Evolutionary conservation across 1,284 basidiomycete genomes (phyloP), one percentile per base, ranked within the genome.

Genomic region (Fomes fomentarius): DNA sequence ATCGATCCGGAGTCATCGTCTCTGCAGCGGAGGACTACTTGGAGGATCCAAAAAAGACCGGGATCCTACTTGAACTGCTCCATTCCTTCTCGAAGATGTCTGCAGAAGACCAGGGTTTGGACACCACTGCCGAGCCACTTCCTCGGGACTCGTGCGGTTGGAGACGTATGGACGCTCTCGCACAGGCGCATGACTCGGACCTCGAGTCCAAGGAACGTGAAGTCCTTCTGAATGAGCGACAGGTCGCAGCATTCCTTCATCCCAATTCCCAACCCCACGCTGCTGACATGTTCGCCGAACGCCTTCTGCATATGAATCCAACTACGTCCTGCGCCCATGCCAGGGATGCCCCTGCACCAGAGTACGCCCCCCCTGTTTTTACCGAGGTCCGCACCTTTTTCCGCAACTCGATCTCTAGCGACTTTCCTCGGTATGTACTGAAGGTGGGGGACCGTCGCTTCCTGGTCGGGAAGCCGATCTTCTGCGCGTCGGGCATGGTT

Each of bases 31-130:
- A 38, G 15, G 26, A 44, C 35, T 54, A 54, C 33, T 38, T 34
- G 21, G 28, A 22, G 4, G 17, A 26, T 14, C 28, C 25, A 1
- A 30, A n/a, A 4, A 31, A 56, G 9, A 57, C 63, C 1, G 14
- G 17, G 12, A 2, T 47, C 11, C 45, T 64, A 2, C 30, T 52
- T 17, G 45, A 56, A n/a, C 53, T 61, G n/a, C 26, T 63, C 9
- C 60, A 57, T 52, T 33, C 41, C 2, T 63, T 55, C n/a, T 35
- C 37, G 4, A 4, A 37, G 24, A 30, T 60, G 14, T 34, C 19
- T 10, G 33, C 31, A 19, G 46, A 24, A 0, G 30, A 38, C 19
- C 56, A 50, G 9, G 62, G 62, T 1, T 35, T 46, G 21, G 62
- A 64, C 42, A 47, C 46, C 14, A 58, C 45, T 7, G 52, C 47